Evolutionary conservation across 345 rosid genomes (phyloP), one percentile per base, ranked within the genome.

Genomic region (Nephelium lappaceum): DNA sequence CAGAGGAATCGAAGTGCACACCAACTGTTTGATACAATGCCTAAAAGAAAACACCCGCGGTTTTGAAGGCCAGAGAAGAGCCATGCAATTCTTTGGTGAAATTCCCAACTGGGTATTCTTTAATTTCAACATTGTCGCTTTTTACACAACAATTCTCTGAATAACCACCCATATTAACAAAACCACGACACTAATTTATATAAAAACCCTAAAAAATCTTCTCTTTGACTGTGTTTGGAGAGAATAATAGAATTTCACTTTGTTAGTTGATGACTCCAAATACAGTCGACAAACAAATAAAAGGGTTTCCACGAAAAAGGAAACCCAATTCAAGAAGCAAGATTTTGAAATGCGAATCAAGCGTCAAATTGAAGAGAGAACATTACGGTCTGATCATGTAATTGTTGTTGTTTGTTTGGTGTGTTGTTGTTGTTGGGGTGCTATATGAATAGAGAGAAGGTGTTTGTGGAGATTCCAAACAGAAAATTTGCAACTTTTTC

Each of bases 41-140:
- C 84, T 27, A 67, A 66, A 63, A 67, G 81, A 81, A 81, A 43
- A 61, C 19, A 27, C 47, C 70, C 70, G 42, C 12, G 38, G 82
- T 6, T 45, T 45, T 25, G 57, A 11, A 71, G 38, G 21, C 16
- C 8, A 45, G 12, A 45, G 5, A 31, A 53, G 1, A 12, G 38
- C 43, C 25, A 69, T 25, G 61, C 24, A 79, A 78, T 57, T 69
- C 53, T 81, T 67, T 55, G 68, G 57, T 78, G 31, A 65, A 86
- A 64, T 5, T 36, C 72, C 24, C 23, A 72, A 77, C 74, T 73
- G 82, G 85, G 84, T 14, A 49, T 49, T 69, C 14, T 41, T 67
- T 39, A 19, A 83, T 81, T 72, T 78, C 78, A 79, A 83, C 76
- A 80, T 58, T 64, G 84, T 72, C 73, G 86, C 80, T 27, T 0